Conservation (phyloP, 768 basidiomycete genomes). For the Peribolospora kevripleyi region DNA sequence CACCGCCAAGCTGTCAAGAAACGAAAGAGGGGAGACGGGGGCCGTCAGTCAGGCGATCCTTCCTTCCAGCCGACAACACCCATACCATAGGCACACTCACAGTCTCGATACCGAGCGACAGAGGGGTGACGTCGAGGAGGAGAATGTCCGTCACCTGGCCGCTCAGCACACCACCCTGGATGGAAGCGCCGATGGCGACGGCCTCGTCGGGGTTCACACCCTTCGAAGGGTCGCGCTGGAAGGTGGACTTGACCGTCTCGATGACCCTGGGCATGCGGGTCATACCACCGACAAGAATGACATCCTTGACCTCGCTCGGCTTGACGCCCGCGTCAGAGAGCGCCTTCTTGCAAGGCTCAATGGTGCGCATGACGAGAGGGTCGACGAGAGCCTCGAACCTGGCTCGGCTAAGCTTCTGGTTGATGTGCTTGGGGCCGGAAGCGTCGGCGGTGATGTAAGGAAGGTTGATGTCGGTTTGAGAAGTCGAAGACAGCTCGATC, state of each 20-base stretch:
- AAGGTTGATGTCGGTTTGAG: conserved; percentile 88
- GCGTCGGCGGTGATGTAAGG: conserved; percentile 97
- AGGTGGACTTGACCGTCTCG: conserved; percentile 79
- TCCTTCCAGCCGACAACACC: background rate
- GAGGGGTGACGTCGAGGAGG: conserved; percentile 80
- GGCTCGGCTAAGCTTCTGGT: conserved; percentile 61
- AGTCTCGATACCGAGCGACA: conserved; percentile 52
- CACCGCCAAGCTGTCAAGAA: conserved; percentile 65
- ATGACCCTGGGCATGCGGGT: conserved; percentile 86
- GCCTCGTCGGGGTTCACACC: conserved; percentile 99
- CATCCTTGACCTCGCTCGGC: conserved; percentile 75
- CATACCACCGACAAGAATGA: conserved; percentile 97
- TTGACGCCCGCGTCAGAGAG: conserved; percentile 81
- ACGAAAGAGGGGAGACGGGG: background rate
- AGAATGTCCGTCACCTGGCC: conserved; percentile 84
- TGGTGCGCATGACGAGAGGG: conserved; percentile 59
- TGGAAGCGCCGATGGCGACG: conserved; percentile 91
- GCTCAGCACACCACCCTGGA: conserved; percentile 92
- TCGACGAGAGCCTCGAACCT: conserved; percentile 73
- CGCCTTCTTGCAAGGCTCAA: conserved; percentile 95
- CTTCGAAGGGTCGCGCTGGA: conserved; percentile 90
- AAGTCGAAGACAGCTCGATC: conserved; percentile 82
- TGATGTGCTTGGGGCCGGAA: conserved; percentile 89
- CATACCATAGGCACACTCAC: background rate
- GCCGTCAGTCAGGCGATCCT: background rate